Evolutionary conservation across 2,329 filamentous ascomycete species (phyloP).

Genomic region (Monilinia aucupariae): DNA sequence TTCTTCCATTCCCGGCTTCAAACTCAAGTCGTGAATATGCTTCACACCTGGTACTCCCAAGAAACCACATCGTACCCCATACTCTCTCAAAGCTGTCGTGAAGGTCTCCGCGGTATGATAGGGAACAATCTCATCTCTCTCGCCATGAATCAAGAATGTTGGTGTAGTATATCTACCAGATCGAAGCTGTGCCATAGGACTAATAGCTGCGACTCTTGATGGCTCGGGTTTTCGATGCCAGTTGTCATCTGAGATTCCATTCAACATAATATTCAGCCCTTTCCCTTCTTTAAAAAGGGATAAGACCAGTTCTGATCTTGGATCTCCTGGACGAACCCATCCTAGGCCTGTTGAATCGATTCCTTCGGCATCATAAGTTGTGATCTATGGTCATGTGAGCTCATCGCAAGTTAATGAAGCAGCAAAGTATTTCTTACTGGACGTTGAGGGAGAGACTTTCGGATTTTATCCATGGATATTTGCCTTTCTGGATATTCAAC

Average conservation of each 20-base stretch:
- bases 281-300: slow-evolving; percentile 6
- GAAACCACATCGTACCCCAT: not conserved
- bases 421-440: not conserved
- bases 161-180: not conserved
- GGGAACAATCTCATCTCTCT: not conserved
- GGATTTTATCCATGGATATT: not conserved
- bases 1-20: not conserved
- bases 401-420: not conserved
- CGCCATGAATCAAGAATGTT: slow-evolving; percentile 12
- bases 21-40: slow-evolving; percentile 7
- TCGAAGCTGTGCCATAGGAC: slow-evolving; percentile 3
- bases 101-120: not conserved
- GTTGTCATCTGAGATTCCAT: not conserved
- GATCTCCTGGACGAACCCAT: slow-evolving; percentile 9
- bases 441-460: not conserved
- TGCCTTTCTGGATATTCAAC: not conserved
- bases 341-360: not conserved
- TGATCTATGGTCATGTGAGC: not conserved
- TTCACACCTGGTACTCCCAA: not conserved
- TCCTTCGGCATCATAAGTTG: slow-evolving; percentile 1
- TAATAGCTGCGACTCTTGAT: not conserved
- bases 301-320: slow-evolving; percentile 5
- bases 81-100: not conserved
- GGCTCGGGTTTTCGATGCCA: not conserved
- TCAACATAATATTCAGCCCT: not conserved